Percentiles rank a stretch among this genome's conserved stretches.
Conservation (phyloP, 805 yeast genomes). For the Cyberlindnera bimundalis region DNA sequence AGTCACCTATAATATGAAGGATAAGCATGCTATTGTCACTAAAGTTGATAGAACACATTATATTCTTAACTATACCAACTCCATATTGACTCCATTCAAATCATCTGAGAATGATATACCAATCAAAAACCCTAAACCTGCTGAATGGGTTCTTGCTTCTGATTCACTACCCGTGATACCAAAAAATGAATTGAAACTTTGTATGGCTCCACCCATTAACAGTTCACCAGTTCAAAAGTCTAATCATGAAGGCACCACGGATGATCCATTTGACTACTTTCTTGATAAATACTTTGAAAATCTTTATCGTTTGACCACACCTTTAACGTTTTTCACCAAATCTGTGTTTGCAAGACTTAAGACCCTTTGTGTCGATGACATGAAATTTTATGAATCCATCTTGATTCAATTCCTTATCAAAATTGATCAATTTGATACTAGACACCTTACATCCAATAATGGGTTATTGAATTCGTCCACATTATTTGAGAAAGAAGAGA, state of each 20-base stretch:
- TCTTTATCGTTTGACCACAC: conserved; percentile 33
- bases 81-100: neutral
- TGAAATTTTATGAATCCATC: conserved; percentile 19
- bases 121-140: neutral
- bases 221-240: conserved; percentile 18
- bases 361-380: conserved; percentile 37
- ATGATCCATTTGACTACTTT: conserved; percentile 29
- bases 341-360: conserved; percentile 46
- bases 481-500: conserved; percentile 27
- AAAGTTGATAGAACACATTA: conserved; percentile 1
- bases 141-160: neutral
- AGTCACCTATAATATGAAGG: conserved; percentile 19
- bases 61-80: conserved; percentile 9
- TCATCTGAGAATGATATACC: neutral
- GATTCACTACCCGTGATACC: neutral
- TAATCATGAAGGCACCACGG: conserved; percentile 9
- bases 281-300: conserved; percentile 34
- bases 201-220: conserved; percentile 26
- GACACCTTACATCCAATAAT: conserved; percentile 34
- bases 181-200: conserved; percentile 18
- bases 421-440: conserved; percentile 38
- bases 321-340: conserved; percentile 41
- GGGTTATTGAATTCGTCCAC: conserved; percentile 28
- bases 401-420: conserved; percentile 33
- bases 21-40: conserved; percentile 19